Evolutionary conservation across 1,284 basidiomycete species (phyloP), one percentile per base, ranked within the genome.

Genomic region (Tilletiopsis washingtonensis): DNA sequence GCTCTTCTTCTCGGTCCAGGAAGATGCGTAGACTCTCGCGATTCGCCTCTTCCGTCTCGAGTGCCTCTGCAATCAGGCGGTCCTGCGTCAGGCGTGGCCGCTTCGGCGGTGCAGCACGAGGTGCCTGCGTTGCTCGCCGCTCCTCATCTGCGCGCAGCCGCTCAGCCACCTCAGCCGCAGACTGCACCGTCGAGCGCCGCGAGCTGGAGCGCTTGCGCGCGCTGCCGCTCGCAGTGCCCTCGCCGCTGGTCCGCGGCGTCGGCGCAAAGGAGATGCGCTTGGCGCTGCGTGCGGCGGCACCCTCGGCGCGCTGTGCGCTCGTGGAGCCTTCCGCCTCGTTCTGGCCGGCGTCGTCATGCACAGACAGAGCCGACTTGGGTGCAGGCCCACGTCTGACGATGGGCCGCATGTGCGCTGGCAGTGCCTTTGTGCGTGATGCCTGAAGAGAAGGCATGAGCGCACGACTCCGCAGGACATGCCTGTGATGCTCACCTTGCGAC

Each of bases 1-100:
- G 86, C 75, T 88, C 86, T 64, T 87, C 86, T 60, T 91, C 88
- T 2, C 81, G 75, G 48, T 78, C 79, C 24, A 91, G 79, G 63
- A 89, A 90, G 56, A 86, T 80, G 34, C 81, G 78, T 59, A 90
- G 83, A 44, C 86, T 83, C n/a, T 79, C 78, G 20, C 84, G 81
- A 63, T 91, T 91, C 3, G 82, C 82, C 73, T 89, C 86, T 68
- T 90, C 88, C 44, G 83, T 85, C 64, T 88, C 86, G 9, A 90
- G 78, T 0, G 88, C 88, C 14, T 81, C 82, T 1, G 82, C 81
- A 46, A 91, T 85, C 3, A 90, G 78, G 59, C 88, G 84, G 20
- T 81, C 84, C 64, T 91, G 88, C 0, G 86, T 86, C 32, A 81
- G 76, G 17, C 37, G 27, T 14, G 41, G 25, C n/a, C 46, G 46